phyloP scores from a whole-genome alignment of 2,329 filamentous ascomycete species.

The Nemania diffusa region DNA sequence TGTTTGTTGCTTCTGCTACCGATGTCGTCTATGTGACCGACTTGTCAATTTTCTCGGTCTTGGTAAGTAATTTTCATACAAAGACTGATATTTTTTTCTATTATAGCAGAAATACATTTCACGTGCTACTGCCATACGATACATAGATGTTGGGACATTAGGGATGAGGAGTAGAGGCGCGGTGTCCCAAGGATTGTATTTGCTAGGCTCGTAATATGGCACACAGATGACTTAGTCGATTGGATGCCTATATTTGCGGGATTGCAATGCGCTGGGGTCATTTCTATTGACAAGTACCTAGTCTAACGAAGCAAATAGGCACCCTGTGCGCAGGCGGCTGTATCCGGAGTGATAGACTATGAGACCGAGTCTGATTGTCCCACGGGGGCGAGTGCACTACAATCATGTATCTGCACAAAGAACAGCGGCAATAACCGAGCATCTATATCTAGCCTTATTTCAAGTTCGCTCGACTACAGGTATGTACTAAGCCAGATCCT shows the following conservation, averaged over 20 bases:
- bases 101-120: background rate
- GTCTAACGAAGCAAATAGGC: constrained; percentile 51
- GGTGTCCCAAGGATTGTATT: background rate
- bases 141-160: background rate
- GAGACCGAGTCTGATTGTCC: constrained; percentile 58
- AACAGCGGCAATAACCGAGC: constrained; percentile 51
- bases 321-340: constrained; percentile 60
- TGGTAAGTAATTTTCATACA: constrained; percentile 41
- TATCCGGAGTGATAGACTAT: constrained; percentile 57
- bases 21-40: constrained; percentile 49
- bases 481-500: background rate
- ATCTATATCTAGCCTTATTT: constrained; percentile 54
- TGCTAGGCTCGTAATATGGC: background rate
- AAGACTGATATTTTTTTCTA: background rate
- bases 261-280: background rate
- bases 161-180: background rate
- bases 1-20: constrained; percentile 36
- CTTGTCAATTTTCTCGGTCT: constrained; percentile 46
- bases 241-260: background rate
- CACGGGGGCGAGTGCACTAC: constrained; percentile 56
- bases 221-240: background rate
- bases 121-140: background rate
- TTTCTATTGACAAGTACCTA: background rate
- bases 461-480: constrained; percentile 52
- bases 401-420: constrained; percentile 65